Conservation (phyloP, 805 yeast genomes). For the Wickerhamiella siamensis region DNA sequence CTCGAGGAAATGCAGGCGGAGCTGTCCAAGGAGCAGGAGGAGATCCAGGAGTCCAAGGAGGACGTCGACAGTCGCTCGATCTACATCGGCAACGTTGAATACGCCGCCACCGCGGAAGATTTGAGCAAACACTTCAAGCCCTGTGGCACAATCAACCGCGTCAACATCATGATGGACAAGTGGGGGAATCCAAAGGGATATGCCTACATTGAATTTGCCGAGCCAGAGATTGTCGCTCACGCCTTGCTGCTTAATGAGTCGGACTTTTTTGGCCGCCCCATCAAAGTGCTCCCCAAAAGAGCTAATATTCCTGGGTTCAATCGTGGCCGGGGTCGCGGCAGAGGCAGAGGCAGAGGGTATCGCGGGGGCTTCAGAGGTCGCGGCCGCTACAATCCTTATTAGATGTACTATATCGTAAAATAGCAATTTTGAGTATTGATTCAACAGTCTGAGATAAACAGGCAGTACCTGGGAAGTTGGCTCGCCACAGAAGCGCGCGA, state of each 20-base stretch:
- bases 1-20: constrained; percentile 45
- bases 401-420: constrained; percentile 4
- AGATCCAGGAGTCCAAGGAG: constrained; percentile 34
- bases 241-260: constrained; percentile 57
- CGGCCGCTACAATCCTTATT: constrained; percentile 34
- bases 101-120: constrained; percentile 63
- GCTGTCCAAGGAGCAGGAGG: constrained; percentile 30
- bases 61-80: constrained; percentile 66
- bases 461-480: no score
- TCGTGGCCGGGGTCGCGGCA: constrained; percentile 37
- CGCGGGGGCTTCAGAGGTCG: constrained; percentile 28
- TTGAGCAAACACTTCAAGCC: constrained; percentile 57
- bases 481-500: no score
- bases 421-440: background rate
- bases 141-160: constrained; percentile 64
- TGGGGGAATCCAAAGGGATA: constrained; percentile 73
- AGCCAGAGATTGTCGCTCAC: constrained; percentile 43
- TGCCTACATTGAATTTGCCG: constrained; percentile 77
- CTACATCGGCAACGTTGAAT: constrained; percentile 77
- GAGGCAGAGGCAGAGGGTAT: constrained; percentile 29
- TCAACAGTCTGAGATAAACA: background rate
- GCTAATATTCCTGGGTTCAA: constrained; percentile 66
- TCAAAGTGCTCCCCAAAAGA: constrained; percentile 64
- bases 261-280: constrained; percentile 49
- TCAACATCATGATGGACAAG: constrained; percentile 61